Conservation (phyloP, 2,329 filamentous ascomycete species). For the Paecilomyces variotii region DNA sequence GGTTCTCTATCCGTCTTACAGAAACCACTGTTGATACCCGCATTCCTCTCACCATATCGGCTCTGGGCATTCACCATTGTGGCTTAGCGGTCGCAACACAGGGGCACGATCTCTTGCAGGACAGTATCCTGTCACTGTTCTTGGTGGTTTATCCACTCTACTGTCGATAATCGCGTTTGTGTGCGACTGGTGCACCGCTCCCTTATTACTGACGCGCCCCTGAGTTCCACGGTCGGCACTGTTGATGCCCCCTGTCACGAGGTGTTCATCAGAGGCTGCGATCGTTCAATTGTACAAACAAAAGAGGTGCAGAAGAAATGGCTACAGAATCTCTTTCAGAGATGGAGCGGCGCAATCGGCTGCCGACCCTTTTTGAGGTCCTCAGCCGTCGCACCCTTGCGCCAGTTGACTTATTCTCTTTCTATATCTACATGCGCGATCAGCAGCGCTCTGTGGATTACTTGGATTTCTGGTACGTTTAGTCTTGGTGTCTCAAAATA, state of each 20-base stretch:
- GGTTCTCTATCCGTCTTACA: background rate
- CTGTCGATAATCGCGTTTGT: background rate
- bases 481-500: background rate
- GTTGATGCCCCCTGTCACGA: background rate
- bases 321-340: constrained; percentile 21
- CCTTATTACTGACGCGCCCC: background rate
- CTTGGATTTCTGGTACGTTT: constrained; percentile 84
- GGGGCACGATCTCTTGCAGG: background rate
- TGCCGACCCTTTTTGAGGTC: constrained; percentile 94
- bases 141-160: background rate
- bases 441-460: constrained; percentile 98
- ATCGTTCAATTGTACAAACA: background rate
- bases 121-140: background rate
- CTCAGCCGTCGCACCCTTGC: constrained; percentile 88
- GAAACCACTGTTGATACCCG: background rate
- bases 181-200: background rate
- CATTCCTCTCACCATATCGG: background rate
- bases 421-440: constrained; percentile 99
- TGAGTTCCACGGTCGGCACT: background rate
- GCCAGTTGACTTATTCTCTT: constrained; percentile 93
- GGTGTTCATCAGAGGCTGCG: background rate
- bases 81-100: background rate
- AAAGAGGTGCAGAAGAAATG: background rate
- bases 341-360: constrained; percentile 60
- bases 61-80: background rate